Evolutionary conservation across 2,329 filamentous ascomycete species (phyloP).

Genomic region (Seiridium cupressi): DNA sequence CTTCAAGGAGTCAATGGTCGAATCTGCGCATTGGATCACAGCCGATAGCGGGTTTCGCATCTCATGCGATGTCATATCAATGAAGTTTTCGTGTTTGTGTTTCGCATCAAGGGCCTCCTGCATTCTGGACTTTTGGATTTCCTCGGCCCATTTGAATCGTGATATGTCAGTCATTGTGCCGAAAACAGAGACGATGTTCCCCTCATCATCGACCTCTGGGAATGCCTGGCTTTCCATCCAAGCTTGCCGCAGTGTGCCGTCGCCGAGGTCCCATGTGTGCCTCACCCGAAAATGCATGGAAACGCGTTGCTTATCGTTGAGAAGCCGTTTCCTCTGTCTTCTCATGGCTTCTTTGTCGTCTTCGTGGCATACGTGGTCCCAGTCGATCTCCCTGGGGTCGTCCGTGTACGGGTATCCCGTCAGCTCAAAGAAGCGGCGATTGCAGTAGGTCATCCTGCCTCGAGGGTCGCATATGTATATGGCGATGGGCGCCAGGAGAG

Average conservation of each 20-base stretch:
- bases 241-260: constrained; percentile 57
- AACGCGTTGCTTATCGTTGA: constrained; percentile 60
- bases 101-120: constrained; percentile 82
- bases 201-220: constrained; percentile 64
- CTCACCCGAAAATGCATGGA: constrained; percentile 76
- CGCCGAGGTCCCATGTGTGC: constrained; percentile 60
- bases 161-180: constrained; percentile 84
- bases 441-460: constrained; percentile 75
- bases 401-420: constrained; percentile 59
- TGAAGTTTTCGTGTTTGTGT: constrained; percentile 68
- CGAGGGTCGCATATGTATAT: constrained; percentile 77
- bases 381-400: constrained; percentile 56
- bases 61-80: constrained; percentile 72
- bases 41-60: constrained; percentile 76
- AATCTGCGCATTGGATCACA: constrained; percentile 73
- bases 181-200: constrained; percentile 70
- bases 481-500: constrained; percentile 78
- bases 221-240: constrained; percentile 78
- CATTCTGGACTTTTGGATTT: constrained; percentile 72
- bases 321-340: constrained; percentile 59
- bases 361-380: constrained; percentile 69
- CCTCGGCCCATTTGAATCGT: constrained; percentile 80
- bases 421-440: constrained; percentile 75
- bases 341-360: constrained; percentile 62
- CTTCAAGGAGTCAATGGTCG: constrained; percentile 56